Evolutionary conservation across 495 filamentous ascomycete genomes (phyloP), one percentile per base, ranked within the genome.

Genomic region (Penicillium cinerascens): DNA sequence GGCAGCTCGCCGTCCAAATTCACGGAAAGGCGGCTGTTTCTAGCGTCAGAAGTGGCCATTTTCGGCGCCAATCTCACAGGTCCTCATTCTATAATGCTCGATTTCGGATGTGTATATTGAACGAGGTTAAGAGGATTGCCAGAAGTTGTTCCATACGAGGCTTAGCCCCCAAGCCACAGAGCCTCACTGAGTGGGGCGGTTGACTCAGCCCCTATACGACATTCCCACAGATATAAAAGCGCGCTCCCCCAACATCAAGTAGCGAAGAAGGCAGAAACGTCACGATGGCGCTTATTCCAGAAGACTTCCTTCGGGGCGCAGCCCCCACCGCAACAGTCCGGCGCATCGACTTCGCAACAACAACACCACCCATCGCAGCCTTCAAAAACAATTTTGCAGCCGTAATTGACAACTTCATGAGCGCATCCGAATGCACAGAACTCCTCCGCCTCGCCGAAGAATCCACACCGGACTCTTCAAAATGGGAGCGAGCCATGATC

Each of bases 331-430:
- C 64, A 13, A 49, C 44, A 39, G 47, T 58, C 40, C 68, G 53
- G 36, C 51, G 44, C 10, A 78, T 87, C 55, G 72, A 86, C 60
- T 85, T 81, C 64, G 33, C 60, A n/a, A 58, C 66, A 15, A 75
- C 78, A 27, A 54, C 47, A 15, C 71, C 73, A 7, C 58, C 73
- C 0, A 59, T 90, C 8, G 78, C 78, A 3, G 77, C 82, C 55
- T 83, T 78, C 69, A 71, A 73, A 41, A 65, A 70, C 37, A 56
- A 69, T 29, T 82, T 83, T 53, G 87, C 87, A 15, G 78, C 75
- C 26, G 68, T 88, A 0, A 76, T 88, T 9, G 85, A 89, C 71
- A 71, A 87, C 55, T 76, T 84, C 37, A 55, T 89, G 41, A 82
- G 77, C 22, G 74, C 75, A 33, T 56, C 64, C 6, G 87, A 89